These are phyloP conservation scores for Beauveria medogensis DNA, from an alignment of 2,329 filamentous ascomycete species.

Conservation along the genomic window DNA sequence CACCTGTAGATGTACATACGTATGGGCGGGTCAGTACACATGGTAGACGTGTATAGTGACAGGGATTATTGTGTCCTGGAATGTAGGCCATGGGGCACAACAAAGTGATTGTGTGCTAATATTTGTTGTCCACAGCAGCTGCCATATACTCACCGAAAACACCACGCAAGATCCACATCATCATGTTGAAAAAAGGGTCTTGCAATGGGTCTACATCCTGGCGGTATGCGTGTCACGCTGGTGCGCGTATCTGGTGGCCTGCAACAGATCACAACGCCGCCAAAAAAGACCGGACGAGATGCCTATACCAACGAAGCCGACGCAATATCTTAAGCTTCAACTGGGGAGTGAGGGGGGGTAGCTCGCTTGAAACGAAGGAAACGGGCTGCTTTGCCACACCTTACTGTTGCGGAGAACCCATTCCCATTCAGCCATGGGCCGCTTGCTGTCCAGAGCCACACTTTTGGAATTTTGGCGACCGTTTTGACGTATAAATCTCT, in stretches of 20 bases:
- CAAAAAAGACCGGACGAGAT: neutral
- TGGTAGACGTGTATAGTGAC: neutral
- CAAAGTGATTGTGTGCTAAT: neutral
- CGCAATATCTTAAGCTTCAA: neutral
- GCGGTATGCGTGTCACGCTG: neutral
- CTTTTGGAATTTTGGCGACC: neutral
- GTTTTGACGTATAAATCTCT: neutral
- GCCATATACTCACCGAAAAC: constrained; percentile 5
- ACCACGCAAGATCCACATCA: constrained; percentile 2
- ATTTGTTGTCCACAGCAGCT: neutral
- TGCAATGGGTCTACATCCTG: neutral
- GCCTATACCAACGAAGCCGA: neutral
- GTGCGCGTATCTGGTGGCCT: neutral
- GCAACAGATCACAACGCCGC: neutral
- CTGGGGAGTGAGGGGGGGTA: neutral
- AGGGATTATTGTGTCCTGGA: constrained; percentile 1
- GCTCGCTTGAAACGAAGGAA: neutral
- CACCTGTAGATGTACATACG: neutral
- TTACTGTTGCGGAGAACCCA: neutral
- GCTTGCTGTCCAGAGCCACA: neutral
- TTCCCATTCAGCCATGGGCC: neutral
- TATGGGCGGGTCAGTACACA: neutral
- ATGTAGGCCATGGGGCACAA: neutral
- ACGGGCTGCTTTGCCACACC: neutral
- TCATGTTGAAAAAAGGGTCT: neutral